Conservation (phyloP, 768 basidiomycete species). For the Fomitopsis serialis region DNA sequence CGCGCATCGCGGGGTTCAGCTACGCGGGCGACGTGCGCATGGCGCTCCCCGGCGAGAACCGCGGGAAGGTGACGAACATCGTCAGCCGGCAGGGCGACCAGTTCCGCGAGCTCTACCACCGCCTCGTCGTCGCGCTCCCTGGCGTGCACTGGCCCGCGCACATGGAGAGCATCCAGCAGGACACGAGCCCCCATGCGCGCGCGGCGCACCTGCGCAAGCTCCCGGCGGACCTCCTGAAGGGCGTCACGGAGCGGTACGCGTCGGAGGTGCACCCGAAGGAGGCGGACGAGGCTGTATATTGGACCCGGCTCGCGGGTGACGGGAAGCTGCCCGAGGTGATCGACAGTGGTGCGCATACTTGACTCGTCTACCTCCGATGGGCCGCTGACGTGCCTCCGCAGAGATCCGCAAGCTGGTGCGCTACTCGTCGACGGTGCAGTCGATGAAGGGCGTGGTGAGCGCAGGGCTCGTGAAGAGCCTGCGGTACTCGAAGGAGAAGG, state of each 20-base stretch:
- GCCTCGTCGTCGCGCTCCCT: constrained; percentile 70
- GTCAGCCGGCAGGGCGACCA: constrained; percentile 76
- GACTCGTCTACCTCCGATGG: not conserved
- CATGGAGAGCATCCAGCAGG: constrained; percentile 61
- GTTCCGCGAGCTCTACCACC: constrained; percentile 85
- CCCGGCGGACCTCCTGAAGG: constrained; percentile 57
- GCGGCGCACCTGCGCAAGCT: constrained; percentile 75
- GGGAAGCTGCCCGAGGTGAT: constrained; percentile 48
- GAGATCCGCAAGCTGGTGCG: constrained; percentile 78
- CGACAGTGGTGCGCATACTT: constrained; percentile 36
- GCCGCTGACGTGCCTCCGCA: constrained; percentile 22
- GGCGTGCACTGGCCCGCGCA: constrained; percentile 69
- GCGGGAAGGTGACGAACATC: constrained; percentile 91
- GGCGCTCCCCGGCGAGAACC: constrained; percentile 91
- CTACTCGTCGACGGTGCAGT: constrained; percentile 78
- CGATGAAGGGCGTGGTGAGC: constrained; percentile 80
- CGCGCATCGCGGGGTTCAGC: constrained; percentile 78
- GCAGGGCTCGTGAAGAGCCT: constrained; percentile 77
- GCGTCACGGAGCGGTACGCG: constrained; percentile 50
- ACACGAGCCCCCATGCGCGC: constrained; percentile 59
- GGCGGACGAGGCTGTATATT: constrained; percentile 71
- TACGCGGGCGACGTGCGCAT: constrained; percentile 93
- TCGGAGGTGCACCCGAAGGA: constrained; percentile 36
- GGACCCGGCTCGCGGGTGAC: constrained; percentile 67
- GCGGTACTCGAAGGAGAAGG: constrained; percentile 70